phyloP scores from a whole-genome alignment of 768 basidiomycete species.

The Psilocybe subaeruginosa region DNA sequence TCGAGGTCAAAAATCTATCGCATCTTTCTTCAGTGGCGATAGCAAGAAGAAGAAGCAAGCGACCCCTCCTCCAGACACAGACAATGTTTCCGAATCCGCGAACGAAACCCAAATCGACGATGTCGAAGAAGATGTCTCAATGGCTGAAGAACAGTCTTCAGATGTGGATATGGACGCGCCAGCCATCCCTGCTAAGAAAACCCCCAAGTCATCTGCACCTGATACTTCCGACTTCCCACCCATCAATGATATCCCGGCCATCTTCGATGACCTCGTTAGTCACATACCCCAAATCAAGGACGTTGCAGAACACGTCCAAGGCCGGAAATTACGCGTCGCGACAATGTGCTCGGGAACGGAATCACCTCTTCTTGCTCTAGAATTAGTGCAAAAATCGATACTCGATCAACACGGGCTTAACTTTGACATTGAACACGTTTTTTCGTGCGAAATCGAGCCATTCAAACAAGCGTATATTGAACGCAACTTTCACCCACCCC shows the following conservation, averaged over 20 bases:
- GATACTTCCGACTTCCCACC: constrained; percentile 77
- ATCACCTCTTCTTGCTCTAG: constrained; percentile 88
- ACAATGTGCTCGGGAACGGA: constrained; percentile 99
- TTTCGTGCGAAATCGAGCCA: constrained; percentile 96
- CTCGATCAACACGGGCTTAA: constrained; percentile 64
- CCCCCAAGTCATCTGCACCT: constrained; percentile 43
- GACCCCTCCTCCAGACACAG: constrained; percentile 26
- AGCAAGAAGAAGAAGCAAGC: constrained; percentile 25
- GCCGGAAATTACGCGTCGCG: constrained; percentile 88
- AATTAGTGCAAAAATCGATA: constrained; percentile 79
- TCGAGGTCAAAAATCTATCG: constrained; percentile 56
- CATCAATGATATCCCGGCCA: constrained; percentile 67
- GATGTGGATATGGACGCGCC: constrained; percentile 39
- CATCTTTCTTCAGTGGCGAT: constrained; percentile 52
- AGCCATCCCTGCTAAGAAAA: constrained; percentile 30
- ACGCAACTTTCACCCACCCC: constrained; percentile 90
- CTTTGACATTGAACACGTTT: constrained; percentile 86
- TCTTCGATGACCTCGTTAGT: constrained; percentile 76
- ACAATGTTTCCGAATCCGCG: constrained; percentile 26
- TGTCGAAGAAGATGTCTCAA: constrained; percentile 26
- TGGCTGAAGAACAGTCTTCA: constrained; percentile 30
- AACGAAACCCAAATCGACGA: constrained; percentile 25
- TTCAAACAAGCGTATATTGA: constrained; percentile 99
- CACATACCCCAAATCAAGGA: constrained; percentile 66
- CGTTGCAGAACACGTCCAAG: constrained; percentile 67